phyloP scores from a whole-genome alignment of 371 early-diverging fungal genomes.

The Mortierella sp. region DNA sequence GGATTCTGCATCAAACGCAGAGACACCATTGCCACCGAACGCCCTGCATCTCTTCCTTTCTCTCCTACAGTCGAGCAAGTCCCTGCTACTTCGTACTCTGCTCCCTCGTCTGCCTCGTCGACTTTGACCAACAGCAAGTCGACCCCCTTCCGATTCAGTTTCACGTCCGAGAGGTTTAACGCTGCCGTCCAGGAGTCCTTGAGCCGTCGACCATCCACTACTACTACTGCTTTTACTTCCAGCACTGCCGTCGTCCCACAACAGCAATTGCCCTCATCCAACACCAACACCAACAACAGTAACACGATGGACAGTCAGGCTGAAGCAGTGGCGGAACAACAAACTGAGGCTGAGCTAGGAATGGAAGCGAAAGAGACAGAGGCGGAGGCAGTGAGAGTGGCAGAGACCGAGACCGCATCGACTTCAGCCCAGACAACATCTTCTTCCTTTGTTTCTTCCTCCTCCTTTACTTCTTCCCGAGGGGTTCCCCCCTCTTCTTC shows the following conservation, averaged over 20 bases:
- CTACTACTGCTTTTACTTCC: neutral
- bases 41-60: neutral
- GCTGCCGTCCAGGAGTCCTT: conserved; percentile 27
- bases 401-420: conserved; percentile 6
- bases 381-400: neutral
- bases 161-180: conserved; percentile 49
- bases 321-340: conserved; percentile 3
- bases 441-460: neutral
- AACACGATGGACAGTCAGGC: neutral
- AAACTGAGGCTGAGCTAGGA: neutral
- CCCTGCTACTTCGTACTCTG: neutral
- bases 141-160: conserved; percentile 35
- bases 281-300: neutral
- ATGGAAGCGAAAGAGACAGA: neutral
- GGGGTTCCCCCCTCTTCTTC: neutral
- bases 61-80: neutral
- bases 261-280: neutral
- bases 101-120: conserved; percentile 1
- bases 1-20: conserved; percentile 42
- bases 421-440: conserved; percentile 8
- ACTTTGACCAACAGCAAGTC: conserved; percentile 4
- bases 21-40: neutral
- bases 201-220: neutral
- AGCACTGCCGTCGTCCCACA: neutral
- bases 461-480: neutral